Percentiles rank a stretch among this genome's conserved stretches.
Conservation (phyloP, 2,329 filamentous ascomycete species). For the Zymoseptoria pseudotritici region DNA sequence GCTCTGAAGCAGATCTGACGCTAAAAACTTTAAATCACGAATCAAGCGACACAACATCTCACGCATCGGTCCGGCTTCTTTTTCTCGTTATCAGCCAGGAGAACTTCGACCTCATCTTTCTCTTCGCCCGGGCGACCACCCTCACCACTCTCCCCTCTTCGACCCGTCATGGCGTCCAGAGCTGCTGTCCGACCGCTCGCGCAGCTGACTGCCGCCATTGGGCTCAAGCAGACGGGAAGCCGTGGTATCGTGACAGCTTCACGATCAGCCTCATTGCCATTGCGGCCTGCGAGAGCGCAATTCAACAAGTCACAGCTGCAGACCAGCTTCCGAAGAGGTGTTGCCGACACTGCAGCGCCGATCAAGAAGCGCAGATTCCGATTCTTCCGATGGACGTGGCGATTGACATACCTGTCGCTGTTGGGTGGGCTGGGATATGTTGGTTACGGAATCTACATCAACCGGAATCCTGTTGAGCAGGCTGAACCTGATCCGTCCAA, state of each 20-base stretch:
- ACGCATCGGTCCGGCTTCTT: slow-evolving; percentile 1
- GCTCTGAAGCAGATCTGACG: background rate
- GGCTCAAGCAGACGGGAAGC: slow-evolving; percentile 15
- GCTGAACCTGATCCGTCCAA: slow-evolving; percentile 71
- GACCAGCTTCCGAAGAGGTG: slow-evolving; percentile 22
- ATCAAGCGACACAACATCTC: background rate
- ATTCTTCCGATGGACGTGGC: slow-evolving; percentile 73
- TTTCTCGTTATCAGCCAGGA: background rate
- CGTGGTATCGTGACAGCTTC: slow-evolving; percentile 19
- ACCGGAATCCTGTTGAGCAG: slow-evolving; percentile 76
- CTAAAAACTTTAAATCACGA: background rate
- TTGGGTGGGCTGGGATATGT: slow-evolving; percentile 64
- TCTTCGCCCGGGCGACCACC: background rate
- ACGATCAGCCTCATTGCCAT: slow-evolving; percentile 9
- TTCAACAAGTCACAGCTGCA: slow-evolving; percentile 14
- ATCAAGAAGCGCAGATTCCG: slow-evolving; percentile 53
- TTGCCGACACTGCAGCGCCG: slow-evolving; percentile 29
- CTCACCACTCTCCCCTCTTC: slow-evolving; percentile 6
- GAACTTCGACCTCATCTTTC: background rate
- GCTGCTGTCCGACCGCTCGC: slow-evolving; percentile 21
- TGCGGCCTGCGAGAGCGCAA: slow-evolving; percentile 4
- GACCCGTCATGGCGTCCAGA: slow-evolving; percentile 20
- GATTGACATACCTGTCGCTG: slow-evolving; percentile 68
- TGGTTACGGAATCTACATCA: slow-evolving; percentile 73
- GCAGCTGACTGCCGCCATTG: slow-evolving; percentile 19